These are phyloP conservation scores for Lotus japonicus DNA, from an alignment of 306 rosid genomes.

Conservation along the genomic window DNA sequence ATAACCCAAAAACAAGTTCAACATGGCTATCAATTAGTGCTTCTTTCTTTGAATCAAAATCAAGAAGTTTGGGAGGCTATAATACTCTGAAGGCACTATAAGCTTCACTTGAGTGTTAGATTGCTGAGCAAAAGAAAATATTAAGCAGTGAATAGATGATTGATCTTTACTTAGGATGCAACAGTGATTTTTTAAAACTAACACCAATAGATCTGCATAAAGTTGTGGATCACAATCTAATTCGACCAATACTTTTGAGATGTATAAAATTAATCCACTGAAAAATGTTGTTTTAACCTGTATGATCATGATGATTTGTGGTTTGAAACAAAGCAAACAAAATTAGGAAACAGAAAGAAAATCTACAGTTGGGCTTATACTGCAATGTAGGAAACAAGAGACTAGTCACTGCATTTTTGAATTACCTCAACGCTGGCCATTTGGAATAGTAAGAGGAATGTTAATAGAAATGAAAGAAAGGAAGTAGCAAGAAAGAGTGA, in stretches of 20 bases:
- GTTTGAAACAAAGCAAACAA: not conserved
- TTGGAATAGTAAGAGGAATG: conserved; percentile 21
- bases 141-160: not conserved
- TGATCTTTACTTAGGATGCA: not conserved
- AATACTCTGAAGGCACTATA: too few species aligned
- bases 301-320: not conserved
- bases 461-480: not conserved
- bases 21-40: not conserved
- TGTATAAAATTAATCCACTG: not conserved
- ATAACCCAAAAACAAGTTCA: too few species aligned
- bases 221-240: not conserved
- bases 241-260: not conserved
- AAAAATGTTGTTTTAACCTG: not conserved
- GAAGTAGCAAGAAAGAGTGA: not conserved
- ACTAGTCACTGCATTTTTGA: not conserved
- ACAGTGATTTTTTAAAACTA: not conserved
- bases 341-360: not conserved
- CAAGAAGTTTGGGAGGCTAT: too few species aligned
- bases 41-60: too few species aligned
- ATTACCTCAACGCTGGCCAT: conserved; percentile 86
- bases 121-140: not conserved
- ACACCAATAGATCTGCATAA: not conserved
- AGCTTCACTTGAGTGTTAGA: not conserved
- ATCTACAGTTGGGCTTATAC: not conserved
- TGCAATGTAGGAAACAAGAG: not conserved